Percentiles rank a stretch among this genome's conserved stretches.
Conservation (phyloP, 2,329 filamentous ascomycete genomes). For the Paecilomyces variotii region DNA sequence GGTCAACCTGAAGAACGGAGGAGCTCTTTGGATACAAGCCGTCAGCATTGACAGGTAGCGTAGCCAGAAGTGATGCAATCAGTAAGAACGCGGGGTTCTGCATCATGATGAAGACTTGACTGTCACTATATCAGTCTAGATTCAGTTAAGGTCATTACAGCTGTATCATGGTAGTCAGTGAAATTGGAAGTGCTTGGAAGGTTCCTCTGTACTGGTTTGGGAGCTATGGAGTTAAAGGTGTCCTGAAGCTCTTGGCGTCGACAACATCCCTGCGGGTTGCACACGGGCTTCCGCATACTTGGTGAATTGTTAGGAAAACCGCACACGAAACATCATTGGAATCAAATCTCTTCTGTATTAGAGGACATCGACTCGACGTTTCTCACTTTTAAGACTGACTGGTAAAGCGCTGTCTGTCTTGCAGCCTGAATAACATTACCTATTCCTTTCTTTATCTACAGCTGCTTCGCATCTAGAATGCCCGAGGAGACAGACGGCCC, state of each 20-base stretch:
- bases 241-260: slow-evolving; percentile 35
- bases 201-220: slow-evolving; percentile 1
- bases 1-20: slow-evolving; percentile 73
- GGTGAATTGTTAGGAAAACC: neutral
- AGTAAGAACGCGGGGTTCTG: slow-evolving; percentile 40
- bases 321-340: neutral
- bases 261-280: slow-evolving; percentile 4
- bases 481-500: neutral
- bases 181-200: neutral
- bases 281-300: too few relatives aligned
- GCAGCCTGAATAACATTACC: slow-evolving; percentile 3
- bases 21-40: slow-evolving; percentile 80
- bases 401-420: neutral
- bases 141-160: neutral
- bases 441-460: neutral
- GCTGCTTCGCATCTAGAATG: neutral
- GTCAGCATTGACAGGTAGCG: slow-evolving; percentile 57
- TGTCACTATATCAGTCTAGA: neutral
- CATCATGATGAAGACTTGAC: slow-evolving; percentile 19
- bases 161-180: neutral
- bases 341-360: neutral
- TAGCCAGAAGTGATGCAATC: slow-evolving; percentile 56
- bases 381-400: neutral
- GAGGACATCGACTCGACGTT: neutral
- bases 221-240: slow-evolving; percentile 25